Evolutionary conservation across 1,284 basidiomycete species (phyloP), one percentile per base, ranked within the genome.

Genomic region (Ganoderma sinense): DNA sequence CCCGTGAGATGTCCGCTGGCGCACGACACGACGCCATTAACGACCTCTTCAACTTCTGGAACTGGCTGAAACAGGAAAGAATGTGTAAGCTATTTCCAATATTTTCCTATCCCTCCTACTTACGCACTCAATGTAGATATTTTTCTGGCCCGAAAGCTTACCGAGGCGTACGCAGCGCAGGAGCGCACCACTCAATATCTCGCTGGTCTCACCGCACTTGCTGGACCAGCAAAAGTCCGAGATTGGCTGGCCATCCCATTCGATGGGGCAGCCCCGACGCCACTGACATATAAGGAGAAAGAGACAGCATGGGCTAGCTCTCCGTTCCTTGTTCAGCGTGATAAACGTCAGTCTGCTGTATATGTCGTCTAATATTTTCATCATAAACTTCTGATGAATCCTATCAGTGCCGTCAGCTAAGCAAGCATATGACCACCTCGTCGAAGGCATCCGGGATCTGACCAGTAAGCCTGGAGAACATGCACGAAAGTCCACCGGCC

Each of bases 1-100:
- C 62, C 14, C 36, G 62, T 2, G 62, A 68, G 55, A 68, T 68
- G 66, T 59, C 29, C 0, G 41, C 26, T 1, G 66, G 62, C 7
- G 41, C 13, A 2, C 26, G 55, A 1, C 39, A 63, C 7, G 62
- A 68, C 31, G 41, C 36, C 2, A 61, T 68, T 11, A 68, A 39
- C 16, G 20, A 14, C 2, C 11, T 55, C 0, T 56, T 68, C 59
- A 68, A 59, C 62, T 48, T 43, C 33, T 68, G 66, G 66, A 59
- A 68, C 41, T 62, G 66, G 53, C 0, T 29, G 2, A 68, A 68
- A 23, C 6, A 39, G 20, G 62, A 36, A 4, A 26, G 16, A 4
- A 14, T 62, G 26, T 10, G 65, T 66, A 43, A 2, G 65, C n/a
- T n/a, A n/a, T n/a, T n/a, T n/a, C n/a, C n/a, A n/a, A n/a, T n/a